phyloP scores from a whole-genome alignment of 2,329 filamentous ascomycete genomes.

The Daldinia eschscholtzii region DNA sequence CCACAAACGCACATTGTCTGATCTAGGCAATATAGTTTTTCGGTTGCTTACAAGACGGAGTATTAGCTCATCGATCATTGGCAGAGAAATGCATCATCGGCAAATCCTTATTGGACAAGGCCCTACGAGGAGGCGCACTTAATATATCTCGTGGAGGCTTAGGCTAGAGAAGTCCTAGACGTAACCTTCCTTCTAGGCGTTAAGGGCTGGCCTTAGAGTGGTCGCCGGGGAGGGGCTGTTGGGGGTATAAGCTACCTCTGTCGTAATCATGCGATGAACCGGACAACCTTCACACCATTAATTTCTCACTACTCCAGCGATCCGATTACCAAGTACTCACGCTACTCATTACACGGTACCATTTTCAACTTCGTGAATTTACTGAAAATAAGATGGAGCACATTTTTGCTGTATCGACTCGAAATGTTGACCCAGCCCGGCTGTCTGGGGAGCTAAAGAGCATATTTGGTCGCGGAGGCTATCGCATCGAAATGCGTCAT shows the following conservation, averaged over 20 bases:
- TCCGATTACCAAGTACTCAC: too few species aligned
- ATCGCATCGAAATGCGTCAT: slow-evolving; percentile 27
- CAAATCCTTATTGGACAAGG: background rate
- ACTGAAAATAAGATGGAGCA: background rate
- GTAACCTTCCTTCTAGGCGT: background rate
- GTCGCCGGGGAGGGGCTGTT: too few species aligned
- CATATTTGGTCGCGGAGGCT: slow-evolving; percentile 21
- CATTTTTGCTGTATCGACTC: slow-evolving; percentile 8
- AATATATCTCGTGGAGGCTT: background rate
- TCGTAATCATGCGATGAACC: too few species aligned
- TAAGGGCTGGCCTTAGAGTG: background rate
- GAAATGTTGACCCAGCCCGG: slow-evolving; percentile 14
- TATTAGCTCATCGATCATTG: background rate
- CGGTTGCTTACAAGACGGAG: background rate
- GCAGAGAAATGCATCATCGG: background rate
- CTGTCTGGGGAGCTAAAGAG: slow-evolving; percentile 14
- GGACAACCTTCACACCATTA: too few species aligned
- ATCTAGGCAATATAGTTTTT: background rate
- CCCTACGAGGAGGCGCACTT: background rate
- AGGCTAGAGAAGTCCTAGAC: background rate
- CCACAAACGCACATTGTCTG: background rate
- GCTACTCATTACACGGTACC: too few species aligned
- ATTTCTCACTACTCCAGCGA: too few species aligned
- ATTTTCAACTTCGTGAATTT: too few species aligned
- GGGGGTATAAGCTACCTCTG: too few species aligned